Base-by-base conservation (phyloP, 805 yeast species). In the Monosporozyma solicola region DNA sequence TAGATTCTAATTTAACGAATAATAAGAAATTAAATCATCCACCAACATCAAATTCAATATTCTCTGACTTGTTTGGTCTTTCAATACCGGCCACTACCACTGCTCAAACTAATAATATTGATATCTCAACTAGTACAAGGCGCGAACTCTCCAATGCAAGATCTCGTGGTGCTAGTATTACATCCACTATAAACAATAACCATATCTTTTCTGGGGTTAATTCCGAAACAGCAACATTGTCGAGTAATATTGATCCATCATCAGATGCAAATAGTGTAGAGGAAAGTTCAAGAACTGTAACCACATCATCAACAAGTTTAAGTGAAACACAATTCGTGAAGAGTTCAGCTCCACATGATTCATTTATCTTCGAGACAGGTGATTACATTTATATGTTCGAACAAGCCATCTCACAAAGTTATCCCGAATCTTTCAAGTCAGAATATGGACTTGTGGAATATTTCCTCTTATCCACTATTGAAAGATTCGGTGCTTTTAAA, bases 331-430 rank as follows among this genome's bases (percentile, higher is more conserved):
- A 50, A 37, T 48, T 39, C 16, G 27, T 24, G 6, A 45, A 41
- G 10, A 39, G 43, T 27, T 32, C 41, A 7, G 41, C 32, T 7
- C 25, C 49, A 9, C 49, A 61, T 50, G 62, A 62, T n/a, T 57
- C 70, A 59, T 77, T 76, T 48, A 68, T 72, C 3, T 91, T 92
- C 59, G 74, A 77, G 24, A 89, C 95, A 0, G 99, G 98, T 22
- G 97, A 91, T 62, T 94, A 94, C 64, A 77, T 89, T 47, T 94
- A 92, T 72, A 85, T 88, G 54, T 92, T 94, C 68, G 99, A 94
- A 68, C 87, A 90, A 54, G 84, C 95, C 5, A 75, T 94, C 29
- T 92, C 87, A 5, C 79, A 91, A 10, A 80, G 86, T 13, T 74
- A 84, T 29, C 97, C 97, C 0, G 99, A 94, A 66, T 64, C 95